phyloP scores from a whole-genome alignment of 2,329 filamentous ascomycete species.

The Claviceps purpurea region DNA sequence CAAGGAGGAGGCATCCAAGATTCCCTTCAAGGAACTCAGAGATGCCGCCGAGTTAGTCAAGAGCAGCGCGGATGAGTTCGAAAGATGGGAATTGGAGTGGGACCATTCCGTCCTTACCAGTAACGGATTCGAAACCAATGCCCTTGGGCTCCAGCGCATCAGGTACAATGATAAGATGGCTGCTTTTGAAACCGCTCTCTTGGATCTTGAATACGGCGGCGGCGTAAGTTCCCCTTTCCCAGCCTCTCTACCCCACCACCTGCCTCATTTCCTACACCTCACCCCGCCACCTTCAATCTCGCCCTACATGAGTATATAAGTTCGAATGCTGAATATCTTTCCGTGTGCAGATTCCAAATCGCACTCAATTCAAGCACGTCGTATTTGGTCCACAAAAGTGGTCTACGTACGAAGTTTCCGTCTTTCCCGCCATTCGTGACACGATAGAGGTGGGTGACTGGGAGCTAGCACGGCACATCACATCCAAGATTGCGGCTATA shows the following conservation, averaged over 20 bases:
- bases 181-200: slow-evolving; percentile 66
- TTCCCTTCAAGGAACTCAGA: slow-evolving; percentile 20
- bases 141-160: slow-evolving; percentile 52
- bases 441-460: slow-evolving; percentile 60
- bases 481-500: slow-evolving; percentile 58
- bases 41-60: slow-evolving; percentile 50
- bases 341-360: slow-evolving; percentile 53
- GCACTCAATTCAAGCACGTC: slow-evolving; percentile 88
- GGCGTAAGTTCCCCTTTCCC: slow-evolving; percentile 50
- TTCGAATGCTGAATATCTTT: neutral
- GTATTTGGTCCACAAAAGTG: slow-evolving; percentile 74
- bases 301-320: slow-evolving; percentile 1
- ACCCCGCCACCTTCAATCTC: slow-evolving; percentile 3
- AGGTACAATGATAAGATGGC: slow-evolving; percentile 70
- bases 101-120: slow-evolving; percentile 55
- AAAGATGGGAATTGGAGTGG: slow-evolving; percentile 67
- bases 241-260: too few relatives aligned
- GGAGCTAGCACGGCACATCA: slow-evolving; percentile 50
- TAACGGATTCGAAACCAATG: slow-evolving; percentile 63
- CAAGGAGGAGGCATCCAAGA: slow-evolving; percentile 13
- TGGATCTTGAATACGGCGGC: slow-evolving; percentile 59
- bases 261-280: neutral
- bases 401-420: slow-evolving; percentile 31
- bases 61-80: slow-evolving; percentile 40
- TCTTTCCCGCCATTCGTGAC: slow-evolving; percentile 66